These are phyloP conservation scores for Eucalyptus regnans DNA, from an alignment of 345 rosid genomes.

Conservation along the genomic window DNA sequence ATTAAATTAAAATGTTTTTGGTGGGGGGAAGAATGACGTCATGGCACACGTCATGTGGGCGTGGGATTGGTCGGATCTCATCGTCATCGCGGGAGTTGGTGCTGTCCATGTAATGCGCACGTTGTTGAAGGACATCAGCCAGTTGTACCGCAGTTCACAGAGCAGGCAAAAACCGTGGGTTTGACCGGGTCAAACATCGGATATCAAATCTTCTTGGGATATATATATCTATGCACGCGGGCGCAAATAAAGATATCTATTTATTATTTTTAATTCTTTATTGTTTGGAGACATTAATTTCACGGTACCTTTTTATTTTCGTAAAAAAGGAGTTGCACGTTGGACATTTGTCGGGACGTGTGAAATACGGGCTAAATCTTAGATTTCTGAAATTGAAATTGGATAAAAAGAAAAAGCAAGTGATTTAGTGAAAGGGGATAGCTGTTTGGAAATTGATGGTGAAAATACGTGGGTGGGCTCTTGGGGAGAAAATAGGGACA, in stretches of 20 bases:
- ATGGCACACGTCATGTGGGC: not conserved
- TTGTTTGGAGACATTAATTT: too few species aligned
- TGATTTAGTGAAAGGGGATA: not conserved
- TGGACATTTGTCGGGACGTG: not conserved
- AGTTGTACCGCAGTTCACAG: accelerated
- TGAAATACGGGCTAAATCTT: not conserved
- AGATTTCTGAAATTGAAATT: not conserved
- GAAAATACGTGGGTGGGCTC: accelerated
- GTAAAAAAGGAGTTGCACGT: not conserved
- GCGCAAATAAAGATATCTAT: not conserved
- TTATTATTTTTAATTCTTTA: not conserved
- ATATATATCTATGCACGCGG: not conserved
- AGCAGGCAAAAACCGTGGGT: not conserved
- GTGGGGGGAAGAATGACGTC: not conserved
- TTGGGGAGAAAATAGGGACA: not conserved
- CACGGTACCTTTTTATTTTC: too few species aligned
- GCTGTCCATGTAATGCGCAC: not conserved
- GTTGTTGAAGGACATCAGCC: not conserved
- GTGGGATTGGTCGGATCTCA: not conserved
- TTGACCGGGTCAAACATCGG: not conserved
- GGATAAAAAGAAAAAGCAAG: not conserved
- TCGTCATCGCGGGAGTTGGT: not conserved
- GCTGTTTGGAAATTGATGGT: not conserved
- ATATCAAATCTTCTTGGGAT: not conserved
- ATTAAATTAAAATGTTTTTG: not conserved